Percentiles rank a stretch among this genome's conserved stretches.
phyloP scores from a whole-genome alignment of 2,329 filamentous ascomycete genomes.

The Ceratocystis alfenasii region DNA sequence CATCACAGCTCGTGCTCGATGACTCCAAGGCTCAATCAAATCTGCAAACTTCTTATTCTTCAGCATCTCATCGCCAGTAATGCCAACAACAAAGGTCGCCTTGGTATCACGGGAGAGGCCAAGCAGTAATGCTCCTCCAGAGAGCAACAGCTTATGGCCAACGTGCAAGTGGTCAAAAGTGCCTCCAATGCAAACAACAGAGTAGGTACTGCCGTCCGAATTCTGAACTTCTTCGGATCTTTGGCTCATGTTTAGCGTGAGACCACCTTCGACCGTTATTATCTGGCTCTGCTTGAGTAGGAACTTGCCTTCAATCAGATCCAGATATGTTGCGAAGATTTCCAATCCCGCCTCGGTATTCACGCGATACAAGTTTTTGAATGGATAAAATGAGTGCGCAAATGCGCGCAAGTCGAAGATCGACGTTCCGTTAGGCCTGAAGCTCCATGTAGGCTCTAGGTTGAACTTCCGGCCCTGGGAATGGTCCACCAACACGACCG shows the following conservation, averaged over 20 bases:
- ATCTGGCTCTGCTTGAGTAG: conserved; percentile 40
- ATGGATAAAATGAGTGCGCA: conserved; percentile 43
- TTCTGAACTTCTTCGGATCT: not conserved
- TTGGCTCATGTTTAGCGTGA: conserved; percentile 25
- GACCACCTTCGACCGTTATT: conserved; percentile 40
- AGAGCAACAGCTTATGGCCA: conserved; percentile 89
- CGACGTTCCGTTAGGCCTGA: conserved; percentile 36
- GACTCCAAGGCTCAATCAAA: conserved; percentile 67
- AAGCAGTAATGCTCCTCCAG: conserved; percentile 67
- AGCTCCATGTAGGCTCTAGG: conserved; percentile 30
- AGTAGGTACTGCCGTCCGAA: conserved; percentile 3
- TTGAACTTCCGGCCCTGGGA: conserved; percentile 30
- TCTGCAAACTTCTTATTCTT: conserved; percentile 81
- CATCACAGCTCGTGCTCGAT: conserved; percentile 56
- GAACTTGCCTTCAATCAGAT: conserved; percentile 37
- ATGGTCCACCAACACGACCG: conserved; percentile 62
- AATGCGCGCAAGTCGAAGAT: conserved; percentile 42
- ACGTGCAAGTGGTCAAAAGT: conserved; percentile 95
- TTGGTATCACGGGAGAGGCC: conserved; percentile 29
- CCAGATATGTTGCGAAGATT: conserved; percentile 41
- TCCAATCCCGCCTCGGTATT: conserved; percentile 52
- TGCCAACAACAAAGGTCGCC: conserved; percentile 61
- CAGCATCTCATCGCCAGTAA: conserved; percentile 78
- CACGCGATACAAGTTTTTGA: conserved; percentile 54
- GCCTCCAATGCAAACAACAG: conserved; percentile 63